Evolutionary conservation across 164 flowering plant genomes (phyloP).

Genomic region (Annona cherimola): DNA sequence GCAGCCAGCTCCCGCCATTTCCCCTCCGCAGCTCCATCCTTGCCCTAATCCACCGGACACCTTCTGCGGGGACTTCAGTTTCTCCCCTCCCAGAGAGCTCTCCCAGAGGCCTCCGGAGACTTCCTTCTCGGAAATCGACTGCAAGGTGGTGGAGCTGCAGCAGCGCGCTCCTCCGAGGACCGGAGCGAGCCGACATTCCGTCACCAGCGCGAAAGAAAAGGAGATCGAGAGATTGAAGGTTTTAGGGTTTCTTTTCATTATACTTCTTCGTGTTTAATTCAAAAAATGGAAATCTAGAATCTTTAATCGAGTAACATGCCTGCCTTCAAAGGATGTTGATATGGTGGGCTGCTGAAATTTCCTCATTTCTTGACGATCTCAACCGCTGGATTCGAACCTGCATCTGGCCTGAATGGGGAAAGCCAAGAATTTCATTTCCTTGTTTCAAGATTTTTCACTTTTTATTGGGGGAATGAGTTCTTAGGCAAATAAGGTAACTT

Average conservation of each 20-base stretch:
- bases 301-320: background rate
- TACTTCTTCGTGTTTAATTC: background rate
- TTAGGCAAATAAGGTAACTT: too few relatives aligned
- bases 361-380: background rate
- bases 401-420: background rate
- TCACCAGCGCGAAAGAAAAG: slow-evolving; percentile 3
- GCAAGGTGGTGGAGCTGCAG: background rate
- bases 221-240: slow-evolving; percentile 25
- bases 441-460: background rate
- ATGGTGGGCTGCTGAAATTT: background rate
- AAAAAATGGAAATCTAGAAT: background rate
- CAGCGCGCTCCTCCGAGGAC: background rate
- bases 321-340: background rate
- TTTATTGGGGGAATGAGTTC: too few relatives aligned
- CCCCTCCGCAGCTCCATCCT: background rate
- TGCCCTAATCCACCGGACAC: background rate
- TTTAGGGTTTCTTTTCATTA: background rate
- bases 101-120: slow-evolving; percentile 12
- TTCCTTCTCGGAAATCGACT: background rate
- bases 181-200: background rate
- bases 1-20: slow-evolving; percentile 5
- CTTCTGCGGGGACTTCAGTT: background rate
- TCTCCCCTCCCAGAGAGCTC: slow-evolving; percentile 29
- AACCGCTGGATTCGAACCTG: background rate
- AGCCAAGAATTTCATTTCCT: background rate